Percentiles rank a stretch among this genome's conserved stretches.
These are phyloP conservation scores for Clarkia xantiana DNA, from an alignment of 345 rosid genomes.

Conservation along the genomic window DNA sequence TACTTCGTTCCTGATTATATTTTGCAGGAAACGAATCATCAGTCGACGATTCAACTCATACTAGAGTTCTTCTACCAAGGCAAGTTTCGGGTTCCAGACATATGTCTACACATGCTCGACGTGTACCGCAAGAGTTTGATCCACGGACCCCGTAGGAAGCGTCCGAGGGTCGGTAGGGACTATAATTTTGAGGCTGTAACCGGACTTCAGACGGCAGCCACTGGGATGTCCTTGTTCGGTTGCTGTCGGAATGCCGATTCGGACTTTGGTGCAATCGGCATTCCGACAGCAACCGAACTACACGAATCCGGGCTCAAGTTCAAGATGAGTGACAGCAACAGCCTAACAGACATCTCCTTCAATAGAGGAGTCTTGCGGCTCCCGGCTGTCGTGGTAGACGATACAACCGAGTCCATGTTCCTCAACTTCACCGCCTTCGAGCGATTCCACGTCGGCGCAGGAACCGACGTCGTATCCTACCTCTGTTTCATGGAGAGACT, in stretches of 20 bases:
- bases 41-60: constrained; percentile 3
- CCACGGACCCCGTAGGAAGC: too few relatives aligned
- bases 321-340: constrained; percentile 11
- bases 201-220: too few relatives aligned
- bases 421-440: constrained; percentile 33
- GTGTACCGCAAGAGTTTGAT: constrained; percentile 1
- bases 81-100: not conserved
- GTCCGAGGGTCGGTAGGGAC: too few relatives aligned
- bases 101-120: not conserved
- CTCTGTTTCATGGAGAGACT: constrained; percentile 33
- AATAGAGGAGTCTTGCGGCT: constrained; percentile 16
- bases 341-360: constrained; percentile 33
- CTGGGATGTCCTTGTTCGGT: too few relatives aligned
- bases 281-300: constrained; percentile 17
- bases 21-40: not conserved
- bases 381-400: constrained; percentile 17
- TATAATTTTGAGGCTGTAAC: too few relatives aligned
- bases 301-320: constrained; percentile 27
- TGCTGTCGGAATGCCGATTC: too few relatives aligned
- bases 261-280: too few relatives aligned
- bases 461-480: constrained; percentile 2
- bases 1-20: too few relatives aligned
- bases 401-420: constrained; percentile 16
- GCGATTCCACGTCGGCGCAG: constrained; percentile 12
- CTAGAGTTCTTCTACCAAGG: not conserved